Percentiles rank a stretch among this genome's conserved stretches.
These are phyloP conservation scores for Tolypocladium tundrense DNA, from an alignment of 2,329 filamentous ascomycete species.

Conservation along the genomic window DNA sequence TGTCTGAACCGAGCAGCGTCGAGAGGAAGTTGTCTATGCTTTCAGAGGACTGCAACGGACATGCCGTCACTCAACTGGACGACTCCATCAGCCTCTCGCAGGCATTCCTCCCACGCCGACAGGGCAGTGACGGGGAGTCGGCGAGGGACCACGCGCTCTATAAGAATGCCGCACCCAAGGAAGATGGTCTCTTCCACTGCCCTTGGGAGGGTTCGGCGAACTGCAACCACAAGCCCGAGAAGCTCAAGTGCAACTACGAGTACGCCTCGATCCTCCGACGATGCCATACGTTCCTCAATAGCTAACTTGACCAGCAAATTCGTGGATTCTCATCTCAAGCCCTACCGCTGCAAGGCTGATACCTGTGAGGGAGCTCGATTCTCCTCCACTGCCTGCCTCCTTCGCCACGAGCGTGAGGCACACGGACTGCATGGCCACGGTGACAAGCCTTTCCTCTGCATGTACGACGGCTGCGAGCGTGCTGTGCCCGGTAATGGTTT, in stretches of 20 bases:
- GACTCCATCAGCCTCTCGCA: constrained; percentile 20
- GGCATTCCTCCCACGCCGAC: constrained; percentile 34
- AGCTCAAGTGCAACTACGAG: constrained; percentile 99
- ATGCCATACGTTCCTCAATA: background rate
- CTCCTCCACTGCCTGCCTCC: constrained; percentile 88
- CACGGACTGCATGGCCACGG: constrained; percentile 94
- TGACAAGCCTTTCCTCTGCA: constrained; percentile 84
- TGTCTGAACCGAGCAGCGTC: constrained; percentile 12
- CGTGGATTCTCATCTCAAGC: constrained; percentile 91
- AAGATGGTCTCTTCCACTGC: constrained; percentile 86
- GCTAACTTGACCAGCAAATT: constrained; percentile 62
- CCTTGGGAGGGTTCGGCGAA: constrained; percentile 62
- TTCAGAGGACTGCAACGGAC: constrained; percentile 15
- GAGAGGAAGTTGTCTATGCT: constrained; percentile 20
- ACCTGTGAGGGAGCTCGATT: constrained; percentile 80
- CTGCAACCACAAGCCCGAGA: constrained; percentile 87
- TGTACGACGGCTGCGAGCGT: constrained; percentile 79
- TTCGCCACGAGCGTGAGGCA: constrained; percentile 90
- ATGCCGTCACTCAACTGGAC: constrained; percentile 15
- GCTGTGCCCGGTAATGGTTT: constrained; percentile 77
- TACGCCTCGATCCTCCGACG: constrained; percentile 39
- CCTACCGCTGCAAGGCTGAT: constrained; percentile 84
- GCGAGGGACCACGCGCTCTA: constrained; percentile 61
- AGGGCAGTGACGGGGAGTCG: constrained; percentile 43
- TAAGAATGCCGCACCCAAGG: constrained; percentile 50